Base-by-base conservation (phyloP, 78 protist genomes). In the Dictyostelium purpureum region DNA sequence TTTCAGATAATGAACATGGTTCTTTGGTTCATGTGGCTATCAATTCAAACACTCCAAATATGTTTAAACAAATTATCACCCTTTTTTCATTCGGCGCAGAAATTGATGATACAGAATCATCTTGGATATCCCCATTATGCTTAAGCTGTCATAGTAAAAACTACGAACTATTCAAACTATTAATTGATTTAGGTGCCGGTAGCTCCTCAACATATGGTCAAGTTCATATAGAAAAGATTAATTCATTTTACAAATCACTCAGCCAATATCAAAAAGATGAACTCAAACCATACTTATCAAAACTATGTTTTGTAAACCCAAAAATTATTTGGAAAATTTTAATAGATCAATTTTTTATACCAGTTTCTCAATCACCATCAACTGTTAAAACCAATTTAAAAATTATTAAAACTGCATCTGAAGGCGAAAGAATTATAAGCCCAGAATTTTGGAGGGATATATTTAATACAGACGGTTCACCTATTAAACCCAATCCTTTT, bases 141-240 rank as follows among this genome's bases (percentile, higher is more conserved):
- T 63, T 63, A 63, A 31, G 42, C 16, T 38, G 19, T 16, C 42
- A 28, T 31, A 63, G 33, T 63, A 63, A 63, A 63, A 26, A 63
- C n/a, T 63, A 33, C 33, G 71, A 63, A 63, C 16, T 63, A 33
- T 63, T 63, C 18, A 63, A 63, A 33, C 5, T 63, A 16, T 0
- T 63, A 33, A 31, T 63, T 4, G 42, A 63, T 63, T 12, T 63
- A 19, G 71, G 71, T 63, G 71, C 71, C 33, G 71, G 71, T 63
- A n/a, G n/a, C n/a, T 14, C 42, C 26, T 31, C 14, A 63, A 63
- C 71, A 63, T 28, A 31, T 63, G 24, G n/a, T 63, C 43, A 63
- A 33, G n/a, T n/a, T n/a, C n/a, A n/a, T n/a, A n/a, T n/a, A n/a
- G n/a, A n/a, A n/a, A 63, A 63, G 33, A 31, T 63, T 2, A 63